Evolutionary conservation across 2,329 filamentous ascomycete genomes (phyloP).

Genomic region (Macroventuria anomochaeta): DNA sequence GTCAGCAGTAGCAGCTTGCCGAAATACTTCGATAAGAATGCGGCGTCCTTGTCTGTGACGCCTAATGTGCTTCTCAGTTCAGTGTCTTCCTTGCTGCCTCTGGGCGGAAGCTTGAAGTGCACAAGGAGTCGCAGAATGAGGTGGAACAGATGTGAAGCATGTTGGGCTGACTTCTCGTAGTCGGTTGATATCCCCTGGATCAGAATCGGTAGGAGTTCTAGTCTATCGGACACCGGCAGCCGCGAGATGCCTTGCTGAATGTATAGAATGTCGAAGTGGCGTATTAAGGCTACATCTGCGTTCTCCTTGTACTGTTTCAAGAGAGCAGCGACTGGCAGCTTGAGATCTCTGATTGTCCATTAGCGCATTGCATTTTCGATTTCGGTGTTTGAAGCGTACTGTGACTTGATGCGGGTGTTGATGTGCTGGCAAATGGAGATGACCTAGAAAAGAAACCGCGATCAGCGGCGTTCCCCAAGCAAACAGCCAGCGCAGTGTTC

Average conservation of each 20-base stretch:
- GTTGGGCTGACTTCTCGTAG: constrained; percentile 60
- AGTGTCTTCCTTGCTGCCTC: constrained; percentile 79
- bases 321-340: constrained; percentile 83
- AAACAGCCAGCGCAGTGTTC: not conserved
- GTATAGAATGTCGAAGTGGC: constrained; percentile 87
- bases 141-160: constrained; percentile 76
- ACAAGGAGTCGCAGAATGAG: constrained; percentile 78
- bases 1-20: constrained; percentile 76
- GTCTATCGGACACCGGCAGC: constrained; percentile 66
- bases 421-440: constrained; percentile 75
- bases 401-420: constrained; percentile 67
- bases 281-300: constrained; percentile 71
- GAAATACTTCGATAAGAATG: constrained; percentile 76
- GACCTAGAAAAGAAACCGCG: constrained; percentile 53
- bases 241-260: constrained; percentile 81
- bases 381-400: constrained; percentile 44
- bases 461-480: constrained; percentile 39
- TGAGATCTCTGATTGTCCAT: constrained; percentile 58
- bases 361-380: constrained; percentile 8
- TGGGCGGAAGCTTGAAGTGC: constrained; percentile 72
- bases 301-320: constrained; percentile 88
- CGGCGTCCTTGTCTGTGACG: constrained; percentile 73
- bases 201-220: constrained; percentile 74
- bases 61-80: constrained; percentile 70
- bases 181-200: constrained; percentile 70